Evolutionary conservation across 1,284 basidiomycete species (phyloP).

Genomic region (Sphagnurus paluster): DNA sequence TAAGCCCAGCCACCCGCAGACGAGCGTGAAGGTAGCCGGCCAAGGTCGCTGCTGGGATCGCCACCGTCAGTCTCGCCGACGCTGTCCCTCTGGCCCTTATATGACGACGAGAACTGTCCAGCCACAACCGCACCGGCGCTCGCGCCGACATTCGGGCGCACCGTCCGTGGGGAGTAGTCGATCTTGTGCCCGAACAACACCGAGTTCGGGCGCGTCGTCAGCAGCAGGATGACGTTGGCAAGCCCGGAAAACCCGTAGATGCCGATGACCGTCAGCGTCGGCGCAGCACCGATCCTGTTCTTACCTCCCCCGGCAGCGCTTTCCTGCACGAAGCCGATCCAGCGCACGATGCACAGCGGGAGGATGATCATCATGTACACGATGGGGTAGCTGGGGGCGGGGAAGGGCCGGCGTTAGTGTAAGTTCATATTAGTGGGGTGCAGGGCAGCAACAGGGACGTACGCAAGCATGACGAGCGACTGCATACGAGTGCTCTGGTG

Average conservation of each 20-base stretch:
- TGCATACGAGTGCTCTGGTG: constrained; percentile 18
- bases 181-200: constrained; percentile 23
- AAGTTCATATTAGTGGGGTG: constrained; percentile 4
- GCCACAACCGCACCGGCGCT: not conserved
- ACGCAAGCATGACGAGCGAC: constrained; percentile 33
- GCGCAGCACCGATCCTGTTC: constrained; percentile 27
- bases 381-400: constrained; percentile 26
- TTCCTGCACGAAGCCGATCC: constrained; percentile 28
- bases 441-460: no score
- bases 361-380: constrained; percentile 29
- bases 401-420: not conserved
- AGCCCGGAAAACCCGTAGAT: constrained; percentile 35
- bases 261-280: constrained; percentile 31
- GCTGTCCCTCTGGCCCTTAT: constrained; percentile 1
- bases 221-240: constrained; percentile 37
- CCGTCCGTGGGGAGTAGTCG: not conserved
- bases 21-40: constrained; percentile 9
- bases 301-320: constrained; percentile 8
- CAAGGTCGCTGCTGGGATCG: constrained; percentile 3
- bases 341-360: constrained; percentile 30
- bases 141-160: not conserved
- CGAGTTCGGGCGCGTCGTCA: constrained; percentile 31
- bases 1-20: constrained; percentile 7
- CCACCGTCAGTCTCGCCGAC: not conserved
- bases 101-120: no score